phyloP scores from a whole-genome alignment of 148 eudicot genomes.

The Cornus florida region DNA sequence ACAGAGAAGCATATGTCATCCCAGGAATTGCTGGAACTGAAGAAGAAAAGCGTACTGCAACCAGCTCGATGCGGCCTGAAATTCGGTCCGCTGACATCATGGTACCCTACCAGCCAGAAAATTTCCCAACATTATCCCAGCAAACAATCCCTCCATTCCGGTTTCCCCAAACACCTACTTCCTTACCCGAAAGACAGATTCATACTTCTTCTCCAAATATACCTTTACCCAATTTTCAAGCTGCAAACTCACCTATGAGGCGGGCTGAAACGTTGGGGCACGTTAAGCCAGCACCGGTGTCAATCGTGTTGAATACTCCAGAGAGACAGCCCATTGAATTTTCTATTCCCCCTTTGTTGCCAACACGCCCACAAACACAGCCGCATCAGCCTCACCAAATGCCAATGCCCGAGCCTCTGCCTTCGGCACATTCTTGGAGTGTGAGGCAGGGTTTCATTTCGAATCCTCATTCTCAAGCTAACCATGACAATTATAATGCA shows the following conservation, averaged over 20 bases:
- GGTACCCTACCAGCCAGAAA: slow-evolving; percentile 8
- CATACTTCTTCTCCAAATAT: not conserved
- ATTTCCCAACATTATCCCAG: not conserved
- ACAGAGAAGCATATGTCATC: slow-evolving; percentile 8
- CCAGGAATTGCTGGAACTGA: slow-evolving; percentile 21
- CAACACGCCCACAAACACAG: slow-evolving; percentile 23
- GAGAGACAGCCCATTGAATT: not conserved
- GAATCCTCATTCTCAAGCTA: slow-evolving; percentile 25
- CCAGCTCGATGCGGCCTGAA: slow-evolving; percentile 3
- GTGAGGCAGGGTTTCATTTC: slow-evolving; percentile 34
- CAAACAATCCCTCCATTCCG: slow-evolving; percentile 14
- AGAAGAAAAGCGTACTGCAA: slow-evolving; percentile 22
- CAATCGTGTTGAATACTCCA: not conserved
- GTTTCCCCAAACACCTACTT: slow-evolving; percentile 13
- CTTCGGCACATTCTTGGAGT: slow-evolving; percentile 21
- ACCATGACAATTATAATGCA: slow-evolving; percentile 34
- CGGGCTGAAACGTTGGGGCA: slow-evolving; percentile 4
- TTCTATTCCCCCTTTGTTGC: slow-evolving; percentile 6
- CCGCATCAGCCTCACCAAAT: slow-evolving; percentile 3
- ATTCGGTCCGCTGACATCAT: slow-evolving; percentile 1
- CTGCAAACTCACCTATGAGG: not conserved
- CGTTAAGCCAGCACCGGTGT: slow-evolving; percentile 3
- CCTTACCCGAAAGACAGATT: slow-evolving; percentile 9
- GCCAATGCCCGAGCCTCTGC: slow-evolving; percentile 22
- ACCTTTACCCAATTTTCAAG: not conserved